Percentiles rank a stretch among this genome's conserved stretches.
Conservation (phyloP, 1,284 basidiomycete species). For the Golubevia sp. region DNA sequence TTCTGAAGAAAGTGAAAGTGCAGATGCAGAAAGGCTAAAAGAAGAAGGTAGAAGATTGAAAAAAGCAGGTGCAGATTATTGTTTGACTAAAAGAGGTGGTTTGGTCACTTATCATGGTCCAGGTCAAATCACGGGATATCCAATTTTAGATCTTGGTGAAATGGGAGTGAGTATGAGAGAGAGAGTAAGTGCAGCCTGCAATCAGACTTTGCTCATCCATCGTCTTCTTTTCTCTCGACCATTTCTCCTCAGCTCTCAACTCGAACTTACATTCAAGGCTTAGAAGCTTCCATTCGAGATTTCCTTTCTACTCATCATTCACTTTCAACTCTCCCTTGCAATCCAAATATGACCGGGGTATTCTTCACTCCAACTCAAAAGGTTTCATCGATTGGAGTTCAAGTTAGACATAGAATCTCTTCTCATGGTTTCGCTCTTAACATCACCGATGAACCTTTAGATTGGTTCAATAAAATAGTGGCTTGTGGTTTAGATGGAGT, state of each 20-base stretch:
- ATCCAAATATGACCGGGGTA: slow-evolving; percentile 68
- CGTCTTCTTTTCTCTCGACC: not conserved
- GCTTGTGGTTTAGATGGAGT: slow-evolving; percentile 93
- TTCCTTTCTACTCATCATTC: slow-evolving; percentile 5
- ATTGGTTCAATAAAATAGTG: slow-evolving; percentile 84
- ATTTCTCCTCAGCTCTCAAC: slow-evolving; percentile 61
- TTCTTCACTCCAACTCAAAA: slow-evolving; percentile 67
- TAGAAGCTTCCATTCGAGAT: too few relatives aligned
- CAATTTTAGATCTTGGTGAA: slow-evolving; percentile 78
- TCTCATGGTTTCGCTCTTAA: slow-evolving; percentile 96
- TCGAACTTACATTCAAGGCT: slow-evolving; percentile 57
- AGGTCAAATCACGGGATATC: slow-evolving; percentile 95
- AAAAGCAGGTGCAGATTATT: slow-evolving; percentile 83
- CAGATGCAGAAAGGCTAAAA: slow-evolving; percentile 59
- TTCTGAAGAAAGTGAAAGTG: slow-evolving; percentile 63
- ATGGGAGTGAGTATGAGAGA: slow-evolving; percentile 65
- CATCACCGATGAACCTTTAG: slow-evolving; percentile 75
- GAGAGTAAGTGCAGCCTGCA: not conserved
- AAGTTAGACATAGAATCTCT: slow-evolving; percentile 89
- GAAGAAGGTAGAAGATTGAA: slow-evolving; percentile 72
- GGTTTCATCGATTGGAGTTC: slow-evolving; percentile 92
- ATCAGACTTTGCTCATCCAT: not conserved
- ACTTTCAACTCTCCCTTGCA: slow-evolving; percentile 62
- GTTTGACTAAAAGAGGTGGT: slow-evolving; percentile 81
- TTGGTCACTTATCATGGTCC: slow-evolving; percentile 97